Evolutionary conservation across 2,329 filamentous ascomycete genomes (phyloP), one percentile per base, ranked within the genome.

Genomic region (Seiridium cupressi): DNA sequence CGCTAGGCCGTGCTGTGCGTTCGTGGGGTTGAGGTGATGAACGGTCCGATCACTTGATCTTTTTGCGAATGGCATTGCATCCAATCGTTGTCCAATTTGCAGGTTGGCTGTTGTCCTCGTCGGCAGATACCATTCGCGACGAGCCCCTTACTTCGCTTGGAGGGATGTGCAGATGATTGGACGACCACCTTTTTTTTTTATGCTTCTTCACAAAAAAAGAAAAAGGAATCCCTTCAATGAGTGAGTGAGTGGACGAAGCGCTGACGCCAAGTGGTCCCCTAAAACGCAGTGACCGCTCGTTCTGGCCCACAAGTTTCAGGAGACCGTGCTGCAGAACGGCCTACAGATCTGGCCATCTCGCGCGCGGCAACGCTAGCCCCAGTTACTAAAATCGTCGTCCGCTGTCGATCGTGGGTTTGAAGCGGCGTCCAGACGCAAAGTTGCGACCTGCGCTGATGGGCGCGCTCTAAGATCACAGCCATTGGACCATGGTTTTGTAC

Each of bases 301-400:
- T 46, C 42, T 49, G 5, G 46, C 13, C 35, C 31, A 36, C 34
- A 18, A 18, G 7, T 11, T 53, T 18, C 38, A 42, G 38, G 38
- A 42, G 38, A 42, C 38, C 38, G 38, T 42, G 38, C 38, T 42
- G 38, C 7, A 42, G 38, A 42, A 42, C 13, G 38, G 38, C 38
- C 38, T 42, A 42, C 38, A 44, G 36, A 55, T 42, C 18, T 44
- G 8, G 53, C n/a, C 18, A n/a, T 18, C 42, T 55, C 18, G 53
- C 53, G 53, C 53, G 53, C 53, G 53, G 53, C 36, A 44, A 55
- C 53, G 53, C 40, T 55, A 55, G 53, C 35, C 18, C 13, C 38
- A 34, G 26, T 26, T 18, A 32, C 40, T 42, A 44, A 42, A 42
- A n/a, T 35, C 34, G n/a, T 44, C 38, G 36, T 55, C 34, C 18